phyloP scores from a whole-genome alignment of 192 early-diverging fungal genomes.

The Podila verticillata region DNA sequence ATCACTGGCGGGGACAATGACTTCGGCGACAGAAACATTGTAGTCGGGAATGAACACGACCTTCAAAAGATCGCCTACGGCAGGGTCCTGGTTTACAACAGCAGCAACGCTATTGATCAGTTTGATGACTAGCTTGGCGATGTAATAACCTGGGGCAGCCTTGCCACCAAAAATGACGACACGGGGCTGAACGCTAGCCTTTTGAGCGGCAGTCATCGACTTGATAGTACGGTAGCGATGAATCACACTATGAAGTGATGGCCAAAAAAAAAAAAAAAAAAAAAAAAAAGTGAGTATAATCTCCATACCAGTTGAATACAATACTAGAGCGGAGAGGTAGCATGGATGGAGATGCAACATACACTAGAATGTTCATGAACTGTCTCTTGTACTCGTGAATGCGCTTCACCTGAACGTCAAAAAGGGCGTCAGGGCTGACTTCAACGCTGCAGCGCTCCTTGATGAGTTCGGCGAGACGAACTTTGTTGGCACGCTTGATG shows the following conservation, averaged over 20 bases:
- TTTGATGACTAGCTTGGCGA: slow-evolving; percentile 99
- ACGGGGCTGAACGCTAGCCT: slow-evolving; percentile 76
- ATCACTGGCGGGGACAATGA: slow-evolving; percentile 96
- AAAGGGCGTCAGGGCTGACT: slow-evolving; percentile 89
- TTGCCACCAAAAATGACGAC: slow-evolving; percentile 98
- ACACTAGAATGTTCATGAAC: slow-evolving; percentile 96
- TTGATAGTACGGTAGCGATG: slow-evolving; percentile 91
- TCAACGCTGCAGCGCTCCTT: slow-evolving; percentile 70
- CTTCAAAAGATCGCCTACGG: slow-evolving; percentile 86
- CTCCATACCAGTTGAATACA: neutral
- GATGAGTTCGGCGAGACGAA: slow-evolving; percentile 88
- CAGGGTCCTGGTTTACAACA: slow-evolving; percentile 87
- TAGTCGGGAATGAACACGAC: slow-evolving; percentile 99
- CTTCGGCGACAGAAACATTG: slow-evolving; percentile 96
- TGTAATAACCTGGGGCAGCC: slow-evolving; percentile 97
- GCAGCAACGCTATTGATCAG: slow-evolving; percentile 95
- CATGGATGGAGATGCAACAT: slow-evolving; percentile 4
- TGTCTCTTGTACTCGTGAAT: slow-evolving; percentile 99
- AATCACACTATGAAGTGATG: slow-evolving; percentile 72
- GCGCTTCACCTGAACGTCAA: slow-evolving; percentile 98
- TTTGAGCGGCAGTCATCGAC: slow-evolving; percentile 76
- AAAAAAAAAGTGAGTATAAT: neutral
- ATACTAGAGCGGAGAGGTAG: neutral
- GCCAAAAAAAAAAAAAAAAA: neutral
- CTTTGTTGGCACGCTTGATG: slow-evolving; percentile 93